Evolutionary conservation across 2,329 filamentous ascomycete species (phyloP), one percentile per base, ranked within the genome.

Genomic region (Pestalotiopsis sp.): DNA sequence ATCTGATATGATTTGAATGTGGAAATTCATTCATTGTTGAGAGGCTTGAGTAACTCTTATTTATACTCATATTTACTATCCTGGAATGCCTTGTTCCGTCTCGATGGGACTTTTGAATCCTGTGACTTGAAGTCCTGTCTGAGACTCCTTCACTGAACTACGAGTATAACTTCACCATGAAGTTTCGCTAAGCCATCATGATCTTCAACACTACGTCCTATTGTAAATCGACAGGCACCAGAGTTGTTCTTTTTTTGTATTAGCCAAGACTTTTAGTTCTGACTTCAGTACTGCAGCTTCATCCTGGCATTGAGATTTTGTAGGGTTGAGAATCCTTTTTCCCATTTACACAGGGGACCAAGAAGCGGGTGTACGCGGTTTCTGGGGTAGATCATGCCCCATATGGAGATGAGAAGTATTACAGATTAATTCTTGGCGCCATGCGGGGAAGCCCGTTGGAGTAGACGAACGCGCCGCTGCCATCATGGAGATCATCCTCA

Each of bases 231-330:
- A 66, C 20, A 45, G 25, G 4, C 25, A 59, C 4, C 40, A n/a
- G 65, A 58, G 31, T 57, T 38, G 58, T 38, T 60, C 25, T 60
- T 60, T 60, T 60, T 27, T 38, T 60, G 31, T 31, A 23, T 38
- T 27, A 13, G 25, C 25, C 58, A 60, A 38, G 58, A 17, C 31
- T 17, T 36, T 60, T 27, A 60, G 58, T 31, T 60, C 58, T 14
- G 20, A 27, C 20, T 27, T 1, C 58, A 4, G 3, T 17, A 12
- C 31, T 60, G 13, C 58, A 60, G 58, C 20, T 60, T 23, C 20
- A 60, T 60, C 58, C 58, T 60, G 4, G n/a, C 58, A 60, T 36
- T 25, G 58, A 60, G 23, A 60, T 60, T 20, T 23, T n/a, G 45
- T 45, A 52, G 20, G 17, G 45, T 6, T 6, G 6, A 4, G n/a